Percentiles rank a stretch among this genome's conserved stretches.
phyloP scores from a whole-genome alignment of 306 rosid species.

The Astragalus glycyphyllos region DNA sequence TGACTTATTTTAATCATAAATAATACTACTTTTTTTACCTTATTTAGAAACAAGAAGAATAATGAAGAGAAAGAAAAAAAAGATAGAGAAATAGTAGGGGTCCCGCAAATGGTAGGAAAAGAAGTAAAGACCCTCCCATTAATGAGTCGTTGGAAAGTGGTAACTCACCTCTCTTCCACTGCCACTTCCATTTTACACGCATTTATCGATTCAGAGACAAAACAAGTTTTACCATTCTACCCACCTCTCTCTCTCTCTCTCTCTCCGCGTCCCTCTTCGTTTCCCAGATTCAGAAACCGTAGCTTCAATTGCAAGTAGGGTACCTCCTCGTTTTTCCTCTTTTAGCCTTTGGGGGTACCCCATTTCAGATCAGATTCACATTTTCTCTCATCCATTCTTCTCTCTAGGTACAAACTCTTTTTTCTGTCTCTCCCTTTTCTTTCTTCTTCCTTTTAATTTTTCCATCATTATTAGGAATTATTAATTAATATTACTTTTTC shows the following conservation, averaged over 20 bases:
- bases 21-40: too few relatives aligned
- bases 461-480: background rate
- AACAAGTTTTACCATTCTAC: background rate
- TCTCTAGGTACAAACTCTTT: background rate
- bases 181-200: background rate
- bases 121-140: slow-evolving; percentile 9
- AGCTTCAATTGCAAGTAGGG: slow-evolving; percentile 11
- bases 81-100: too few relatives aligned
- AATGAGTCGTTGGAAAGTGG: slow-evolving; percentile 23
- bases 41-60: too few relatives aligned
- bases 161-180: slow-evolving; percentile 16
- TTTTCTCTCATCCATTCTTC: background rate
- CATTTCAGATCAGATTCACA: slow-evolving; percentile 31
- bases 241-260: background rate
- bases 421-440: background rate
- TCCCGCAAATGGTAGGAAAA: background rate
- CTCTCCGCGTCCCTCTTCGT: background rate
- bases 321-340: slow-evolving; percentile 27
- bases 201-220: background rate
- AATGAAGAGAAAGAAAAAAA: too few relatives aligned
- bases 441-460: background rate
- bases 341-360: slow-evolving; percentile 38
- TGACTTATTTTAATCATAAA: too few relatives aligned
- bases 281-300: slow-evolving; percentile 30
- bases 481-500: background rate